These are phyloP conservation scores for Cordyceps javanica DNA, from an alignment of 2,329 filamentous ascomycete genomes.

Conservation along the genomic window DNA sequence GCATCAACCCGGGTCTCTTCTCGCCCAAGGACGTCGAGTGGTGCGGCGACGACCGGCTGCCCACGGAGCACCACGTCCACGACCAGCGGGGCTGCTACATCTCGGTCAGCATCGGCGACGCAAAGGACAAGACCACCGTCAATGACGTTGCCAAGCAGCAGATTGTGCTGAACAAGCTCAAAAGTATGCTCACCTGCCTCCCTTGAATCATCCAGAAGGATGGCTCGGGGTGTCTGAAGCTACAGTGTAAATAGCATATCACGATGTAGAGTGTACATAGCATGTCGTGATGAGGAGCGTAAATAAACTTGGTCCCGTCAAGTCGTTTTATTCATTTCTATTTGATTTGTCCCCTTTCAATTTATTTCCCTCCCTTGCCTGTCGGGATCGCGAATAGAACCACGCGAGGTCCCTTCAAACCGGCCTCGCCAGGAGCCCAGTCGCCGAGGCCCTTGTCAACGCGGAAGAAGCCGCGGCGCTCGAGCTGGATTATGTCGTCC, in stretches of 20 bases:
- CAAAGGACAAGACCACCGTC: slow-evolving; percentile 52
- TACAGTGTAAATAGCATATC: neutral
- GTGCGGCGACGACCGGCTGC: slow-evolving; percentile 50
- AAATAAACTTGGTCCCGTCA: neutral
- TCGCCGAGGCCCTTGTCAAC: slow-evolving; percentile 61
- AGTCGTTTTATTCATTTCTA: slow-evolving; percentile 6
- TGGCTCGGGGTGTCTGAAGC: neutral
- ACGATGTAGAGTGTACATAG: neutral
- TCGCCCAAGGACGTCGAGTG: slow-evolving; percentile 48
- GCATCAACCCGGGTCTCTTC: slow-evolving; percentile 52
- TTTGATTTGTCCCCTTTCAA: neutral
- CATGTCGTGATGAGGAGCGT: neutral
- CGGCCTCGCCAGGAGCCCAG: slow-evolving; percentile 45
- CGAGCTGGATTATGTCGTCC: slow-evolving; percentile 91
- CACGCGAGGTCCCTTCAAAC: slow-evolving; percentile 40
- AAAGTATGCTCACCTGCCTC: slow-evolving; percentile 25
- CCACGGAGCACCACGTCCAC: slow-evolving; percentile 51
- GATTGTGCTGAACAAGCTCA: slow-evolving; percentile 26
- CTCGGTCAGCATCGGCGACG: slow-evolving; percentile 57
- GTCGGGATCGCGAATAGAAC: slow-evolving; percentile 54
- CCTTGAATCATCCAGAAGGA: neutral
- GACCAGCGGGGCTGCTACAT: slow-evolving; percentile 49
- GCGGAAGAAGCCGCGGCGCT: slow-evolving; percentile 87
- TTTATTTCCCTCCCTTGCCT: slow-evolving; percentile 41
- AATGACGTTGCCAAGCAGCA: slow-evolving; percentile 24